Conservation (phyloP, 1,139 yeast genomes). For the Entelexis sorbosivorans region DNA sequence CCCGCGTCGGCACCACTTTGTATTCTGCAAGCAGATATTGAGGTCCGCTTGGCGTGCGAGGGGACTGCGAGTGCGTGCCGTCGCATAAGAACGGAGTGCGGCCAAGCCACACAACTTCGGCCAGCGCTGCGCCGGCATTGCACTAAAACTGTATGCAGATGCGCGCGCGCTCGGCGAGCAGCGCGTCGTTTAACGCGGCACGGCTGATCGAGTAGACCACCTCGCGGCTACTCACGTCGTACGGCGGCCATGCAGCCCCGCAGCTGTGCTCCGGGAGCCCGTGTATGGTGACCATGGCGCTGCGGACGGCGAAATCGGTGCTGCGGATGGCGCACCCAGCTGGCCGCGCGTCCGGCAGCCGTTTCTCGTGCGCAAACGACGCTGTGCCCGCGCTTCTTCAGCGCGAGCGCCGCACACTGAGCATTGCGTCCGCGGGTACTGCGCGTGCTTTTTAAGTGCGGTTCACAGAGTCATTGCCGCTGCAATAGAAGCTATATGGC, state of each 20-base stretch:
- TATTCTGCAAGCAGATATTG: conserved; percentile 70
- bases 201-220: conserved; percentile 78
- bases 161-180: conserved; percentile 43
- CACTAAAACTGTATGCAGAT: conserved; percentile 41
- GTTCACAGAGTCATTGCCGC: too few relatives aligned
- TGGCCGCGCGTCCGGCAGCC: conserved; percentile 32
- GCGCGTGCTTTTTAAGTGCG: too few relatives aligned
- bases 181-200: conserved; percentile 49
- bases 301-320: conserved; percentile 59
- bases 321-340: conserved; percentile 42
- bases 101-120: conserved; percentile 23
- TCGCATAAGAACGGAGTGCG: conserved; percentile 74
- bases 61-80: conserved; percentile 71
- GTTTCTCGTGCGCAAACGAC: conserved; percentile 62
- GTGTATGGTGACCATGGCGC: conserved; percentile 65
- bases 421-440: too few relatives aligned
- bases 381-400: conserved; percentile 58
- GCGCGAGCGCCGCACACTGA: conserved; percentile 75
- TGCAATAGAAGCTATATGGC: too few relatives aligned
- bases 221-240: conserved; percentile 70
- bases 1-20: conserved; percentile 59
- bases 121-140: conserved; percentile 2
- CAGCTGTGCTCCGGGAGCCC: conserved; percentile 82
- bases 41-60: conserved; percentile 55
- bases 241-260: conserved; percentile 58